Base-by-base conservation (phyloP, 2,329 filamentous ascomycete species). In the Colletotrichum liriopes region DNA sequence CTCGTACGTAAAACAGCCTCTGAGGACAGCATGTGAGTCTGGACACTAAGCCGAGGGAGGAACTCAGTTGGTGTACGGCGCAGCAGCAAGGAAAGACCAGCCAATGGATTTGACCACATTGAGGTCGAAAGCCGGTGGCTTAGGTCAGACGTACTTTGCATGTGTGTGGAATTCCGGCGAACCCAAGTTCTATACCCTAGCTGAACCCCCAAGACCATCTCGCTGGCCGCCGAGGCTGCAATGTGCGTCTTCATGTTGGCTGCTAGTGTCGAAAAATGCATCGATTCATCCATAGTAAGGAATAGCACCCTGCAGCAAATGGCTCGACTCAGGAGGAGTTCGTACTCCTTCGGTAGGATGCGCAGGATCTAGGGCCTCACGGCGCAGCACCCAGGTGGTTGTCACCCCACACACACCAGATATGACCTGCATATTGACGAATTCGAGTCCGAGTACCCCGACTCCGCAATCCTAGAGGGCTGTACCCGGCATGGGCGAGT, bases 401-500 rank as follows among this genome's bases (percentile, higher is more conserved):
- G 59, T 58, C n/a, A 12, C 65, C 54, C 61, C 70, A 47, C 70
- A 39, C 70, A 62, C 67, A 65, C 61, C 47, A 26, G 20, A 18
- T 18, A 16, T 16, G 32, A 45, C 39, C 14, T 72, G 70, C 70
- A 72, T 59, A 37, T 41, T 58, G 58, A 52, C 43, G 23, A 64
- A 37, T 9, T 41, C 16, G 51, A 52, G 23, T 18, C 51, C 32
- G 45, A 41, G 29, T 70, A 65, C 65, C 65, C 29, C 52, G 26
- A 52, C 51, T 49, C 51, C 39, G 20, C 65, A 59, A n/a, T n/a
- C 45, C 37, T 56, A 41, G 49, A n/a, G 29, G 26, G 49, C 29
- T 72, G 39, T 59, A 51, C 26, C 5, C 35, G 54, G 52, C 51
- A 47, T 49, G 12, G 4, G 6, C 8, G 47, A 49, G 37, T 14